Base-by-base conservation (phyloP, 495 filamentous ascomycete genomes). In the Aspergillus asperescens region DNA sequence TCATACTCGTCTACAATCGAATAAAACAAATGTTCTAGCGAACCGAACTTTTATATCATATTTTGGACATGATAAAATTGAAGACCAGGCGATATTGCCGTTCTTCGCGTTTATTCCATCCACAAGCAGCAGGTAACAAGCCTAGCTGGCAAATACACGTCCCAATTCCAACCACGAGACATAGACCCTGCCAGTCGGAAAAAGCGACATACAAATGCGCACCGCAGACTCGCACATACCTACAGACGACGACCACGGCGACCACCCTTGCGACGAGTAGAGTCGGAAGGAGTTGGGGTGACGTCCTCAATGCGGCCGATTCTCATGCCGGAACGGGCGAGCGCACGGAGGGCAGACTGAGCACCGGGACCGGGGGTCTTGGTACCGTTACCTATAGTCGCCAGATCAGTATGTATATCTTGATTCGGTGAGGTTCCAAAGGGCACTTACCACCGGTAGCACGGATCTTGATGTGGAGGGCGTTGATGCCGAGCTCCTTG, bases 251-350 rank as follows among this genome's bases (percentile, higher is more conserved):
- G 93, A 96, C 93, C 93, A 87, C 93, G 91, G 76, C 93, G 89
- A 95, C 93, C 93, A 78, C 93, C 93, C 86, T 99, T 99, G 75
- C 92, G 87, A 74, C 93, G 88, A 62, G 93, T 99, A 73, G 87
- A 92, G 78, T 99, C 93, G 72, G 93, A 97, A 59, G 93, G 93
- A 29, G 93, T 97, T 57, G 93, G 93, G 60, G 93, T 99, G 54
- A 99, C 93, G 75, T 99, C 93, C 85, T 99, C 93, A 66, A 99
- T 99, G 65, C 93, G 84, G 67, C 93, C 93, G 70, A 99, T 99
- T 79, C 91, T 90, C 93, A 99, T 99, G 69, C 93, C 94, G 59
- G 91, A 86, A 81, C 93, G 93, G 64, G 93, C 93, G 44, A 98
- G 85, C 65, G 93, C 93, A 73, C 93, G 93, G 78, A 98, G 93